Evolutionary conservation across 2,329 filamentous ascomycete species (phyloP).

Genomic region (Fusarium nurragi): DNA sequence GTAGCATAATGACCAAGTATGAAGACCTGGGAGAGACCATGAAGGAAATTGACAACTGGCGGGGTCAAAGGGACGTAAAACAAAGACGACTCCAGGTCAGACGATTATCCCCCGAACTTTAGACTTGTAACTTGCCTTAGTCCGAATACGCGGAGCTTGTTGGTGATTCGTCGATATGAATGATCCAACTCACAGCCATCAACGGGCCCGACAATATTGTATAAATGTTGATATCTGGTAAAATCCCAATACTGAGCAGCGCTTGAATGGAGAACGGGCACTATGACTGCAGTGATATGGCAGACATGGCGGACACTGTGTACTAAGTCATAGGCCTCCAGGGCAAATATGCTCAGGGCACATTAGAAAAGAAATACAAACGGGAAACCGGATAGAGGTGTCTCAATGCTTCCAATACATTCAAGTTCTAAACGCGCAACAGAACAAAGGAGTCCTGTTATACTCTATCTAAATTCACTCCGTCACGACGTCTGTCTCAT

Average conservation of each 20-base stretch:
- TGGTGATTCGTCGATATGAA: conserved; percentile 15
- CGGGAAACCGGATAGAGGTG: too few relatives aligned
- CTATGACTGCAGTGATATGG: too few relatives aligned
- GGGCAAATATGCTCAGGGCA: too few relatives aligned
- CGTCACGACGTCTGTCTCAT: too few relatives aligned
- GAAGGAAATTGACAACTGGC: not conserved
- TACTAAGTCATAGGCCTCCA: too few relatives aligned
- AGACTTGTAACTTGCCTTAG: conserved; percentile 7
- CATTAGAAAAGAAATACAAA: too few relatives aligned
- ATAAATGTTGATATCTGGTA: too few relatives aligned
- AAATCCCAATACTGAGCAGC: too few relatives aligned
- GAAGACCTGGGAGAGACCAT: not conserved
- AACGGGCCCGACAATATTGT: too few relatives aligned
- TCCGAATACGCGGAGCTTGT: not conserved
- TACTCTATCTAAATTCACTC: not conserved
- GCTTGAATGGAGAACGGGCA: too few relatives aligned
- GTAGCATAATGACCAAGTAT: not conserved
- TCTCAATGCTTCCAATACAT: too few relatives aligned
- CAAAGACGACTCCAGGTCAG: conserved; percentile 29
- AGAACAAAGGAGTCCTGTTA: not conserved
- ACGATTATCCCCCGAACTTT: conserved; percentile 32
- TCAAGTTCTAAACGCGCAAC: not conserved
- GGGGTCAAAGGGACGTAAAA: conserved; percentile 19
- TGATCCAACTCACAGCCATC: not conserved
- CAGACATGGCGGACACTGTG: too few relatives aligned